Percentiles rank a stretch among this genome's conserved stretches.
phyloP scores from a whole-genome alignment of 192 early-diverging fungal genomes.

The Coemansia sp. region DNA sequence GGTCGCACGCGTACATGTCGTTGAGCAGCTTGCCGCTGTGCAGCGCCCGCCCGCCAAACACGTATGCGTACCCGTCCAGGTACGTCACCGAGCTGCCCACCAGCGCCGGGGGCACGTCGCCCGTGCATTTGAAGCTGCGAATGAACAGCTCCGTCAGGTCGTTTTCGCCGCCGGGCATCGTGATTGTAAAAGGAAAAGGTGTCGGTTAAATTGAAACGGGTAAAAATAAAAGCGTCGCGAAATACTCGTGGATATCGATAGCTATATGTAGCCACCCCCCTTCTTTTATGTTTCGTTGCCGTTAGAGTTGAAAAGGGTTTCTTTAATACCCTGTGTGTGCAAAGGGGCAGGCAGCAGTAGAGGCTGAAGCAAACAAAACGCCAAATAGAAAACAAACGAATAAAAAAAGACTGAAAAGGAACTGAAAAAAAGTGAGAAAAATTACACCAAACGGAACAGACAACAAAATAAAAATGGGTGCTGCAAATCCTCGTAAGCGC shows the following conservation, averaged over 20 bases:
- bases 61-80: slow-evolving; percentile 58
- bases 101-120: slow-evolving; percentile 70
- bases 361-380: no score
- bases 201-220: not conserved
- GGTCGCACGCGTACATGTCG: slow-evolving; percentile 65
- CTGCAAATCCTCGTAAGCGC: not conserved
- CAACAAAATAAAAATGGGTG: no score
- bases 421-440: no score
- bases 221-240: not conserved
- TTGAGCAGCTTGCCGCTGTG: slow-evolving; percentile 69
- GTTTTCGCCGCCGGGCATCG: slow-evolving; percentile 41
- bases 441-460: no score
- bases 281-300: no score
- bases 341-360: no score
- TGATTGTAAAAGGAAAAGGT: not conserved
- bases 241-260: not conserved
- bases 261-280: no score
- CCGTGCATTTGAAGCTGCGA: slow-evolving; percentile 55
- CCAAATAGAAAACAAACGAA: no score
- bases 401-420: no score
- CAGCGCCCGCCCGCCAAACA: slow-evolving; percentile 71
- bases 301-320: no score
- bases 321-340: no score
- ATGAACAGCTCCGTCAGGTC: slow-evolving; percentile 53
- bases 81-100: slow-evolving; percentile 67